Base-by-base conservation (phyloP, 139 green algal species). In the Gonium pectorale region DNA sequence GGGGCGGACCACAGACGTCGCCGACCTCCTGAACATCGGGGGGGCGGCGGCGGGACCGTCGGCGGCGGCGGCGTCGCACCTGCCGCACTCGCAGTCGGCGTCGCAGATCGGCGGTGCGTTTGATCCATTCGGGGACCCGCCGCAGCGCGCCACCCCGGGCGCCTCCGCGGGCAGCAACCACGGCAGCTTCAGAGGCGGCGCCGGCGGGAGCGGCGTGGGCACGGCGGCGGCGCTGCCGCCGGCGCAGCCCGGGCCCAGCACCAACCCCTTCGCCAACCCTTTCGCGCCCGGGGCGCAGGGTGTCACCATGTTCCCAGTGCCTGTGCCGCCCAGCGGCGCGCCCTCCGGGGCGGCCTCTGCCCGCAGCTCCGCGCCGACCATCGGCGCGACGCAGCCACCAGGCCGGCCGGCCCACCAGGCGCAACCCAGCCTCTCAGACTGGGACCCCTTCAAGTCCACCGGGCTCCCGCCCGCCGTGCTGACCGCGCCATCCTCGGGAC, bases 201-300 rank as follows among this genome's bases (percentile, higher is more conserved):
- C 13, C 46, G 15, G 46, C 46, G 15, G 46, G 62, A 27, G n/a
- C 62, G 17, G n/a, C 62, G 11, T 8, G 6, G 41, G n/a, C 29
- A 68, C 62, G n/a, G 29, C 62, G 11, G 29, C n/a, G 6, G 8
- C 62, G n/a, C 62, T n/a, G 22, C 62, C 62, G n/a, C 62, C n/a
- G 62, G n/a, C n/a, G n/a, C 62, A 40, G 6, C 35, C 64, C 35
- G 37, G 13, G 13, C 41, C 41, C 41, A 40, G 22, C 31, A 22
- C 37, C 31, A 79, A 79, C 70, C 70, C 70, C 31, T 79, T 79
- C 24, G 70, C 37, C 31, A 79, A 79, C 70, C 70, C 70, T 19
- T 79, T 79, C 24, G 70, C 70, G 3, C 22, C 40, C 38, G 67
- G 29, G 5, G 59, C 26, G 3, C n/a, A n/a, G n/a, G n/a, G n/a